Evolutionary conservation across 257 asterid genomes (phyloP).

Genomic region (Solanum tacnaense): DNA sequence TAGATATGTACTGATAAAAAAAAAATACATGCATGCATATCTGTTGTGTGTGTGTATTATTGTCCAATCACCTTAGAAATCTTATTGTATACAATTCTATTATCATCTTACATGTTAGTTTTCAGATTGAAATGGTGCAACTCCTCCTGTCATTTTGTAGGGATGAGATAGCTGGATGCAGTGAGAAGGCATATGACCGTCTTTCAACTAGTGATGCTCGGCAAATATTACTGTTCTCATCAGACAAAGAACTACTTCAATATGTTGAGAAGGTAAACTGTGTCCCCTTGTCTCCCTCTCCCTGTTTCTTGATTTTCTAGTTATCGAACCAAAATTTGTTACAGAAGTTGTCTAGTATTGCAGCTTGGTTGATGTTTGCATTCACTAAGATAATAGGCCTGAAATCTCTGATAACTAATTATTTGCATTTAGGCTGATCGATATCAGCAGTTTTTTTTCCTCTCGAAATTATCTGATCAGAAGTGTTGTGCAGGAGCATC

Average conservation of each 20-base stretch:
- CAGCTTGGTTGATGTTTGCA: background rate
- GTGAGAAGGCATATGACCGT: slow-evolving; percentile 83
- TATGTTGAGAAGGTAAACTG: slow-evolving; percentile 46
- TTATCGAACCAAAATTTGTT: background rate
- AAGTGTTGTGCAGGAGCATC: slow-evolving; percentile 57
- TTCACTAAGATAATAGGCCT: background rate
- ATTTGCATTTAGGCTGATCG: background rate
- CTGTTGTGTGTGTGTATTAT: background rate
- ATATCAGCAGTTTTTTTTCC: background rate
- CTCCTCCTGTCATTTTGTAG: slow-evolving; percentile 21
- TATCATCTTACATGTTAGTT: background rate
- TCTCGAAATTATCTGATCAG: background rate
- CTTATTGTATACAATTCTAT: background rate
- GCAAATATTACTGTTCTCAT: slow-evolving; percentile 62
- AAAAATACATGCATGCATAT: background rate
- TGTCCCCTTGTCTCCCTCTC: background rate
- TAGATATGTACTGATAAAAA: background rate
- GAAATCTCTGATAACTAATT: background rate
- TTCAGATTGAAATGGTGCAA: background rate
- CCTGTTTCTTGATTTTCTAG: background rate
- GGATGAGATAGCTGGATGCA: slow-evolving; percentile 97
- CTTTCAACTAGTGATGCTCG: slow-evolving; percentile 61
- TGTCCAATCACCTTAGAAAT: background rate
- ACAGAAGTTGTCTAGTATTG: background rate
- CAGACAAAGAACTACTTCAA: slow-evolving; percentile 55